Evolutionary conservation across 2,329 filamentous ascomycete species (phyloP).

Genomic region (Sclerotiophoma versabilis): DNA sequence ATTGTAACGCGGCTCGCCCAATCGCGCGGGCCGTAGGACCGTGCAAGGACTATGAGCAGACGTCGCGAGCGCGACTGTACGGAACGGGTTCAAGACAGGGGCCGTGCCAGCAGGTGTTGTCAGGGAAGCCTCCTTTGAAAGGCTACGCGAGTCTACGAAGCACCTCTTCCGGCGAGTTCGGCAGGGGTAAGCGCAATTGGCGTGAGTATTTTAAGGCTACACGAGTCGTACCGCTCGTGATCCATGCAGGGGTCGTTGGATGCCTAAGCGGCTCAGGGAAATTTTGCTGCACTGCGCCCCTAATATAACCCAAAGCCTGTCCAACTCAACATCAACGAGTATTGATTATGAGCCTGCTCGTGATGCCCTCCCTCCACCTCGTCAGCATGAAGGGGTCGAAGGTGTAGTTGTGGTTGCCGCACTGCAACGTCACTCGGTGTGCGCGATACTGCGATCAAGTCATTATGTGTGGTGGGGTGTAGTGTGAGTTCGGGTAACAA

Average conservation of each 20-base stretch:
- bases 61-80: not conserved
- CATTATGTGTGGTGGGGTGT: not conserved
- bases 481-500: not conserved
- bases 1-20: constrained; percentile 6
- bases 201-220: constrained; percentile 12
- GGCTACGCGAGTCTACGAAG: constrained; percentile 11
- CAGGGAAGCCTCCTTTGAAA: constrained; percentile 1
- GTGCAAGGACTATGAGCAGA: not conserved
- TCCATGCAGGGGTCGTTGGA: constrained; percentile 9
- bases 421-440: not conserved
- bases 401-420: not conserved
- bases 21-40: constrained; percentile 1
- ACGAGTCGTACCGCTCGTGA: constrained; percentile 3
- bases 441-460: not conserved
- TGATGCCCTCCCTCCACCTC: not conserved
- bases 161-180: constrained; percentile 2
- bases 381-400: not conserved
- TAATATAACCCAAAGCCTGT: constrained; percentile 10
- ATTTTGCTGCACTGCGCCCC: constrained; percentile 13
- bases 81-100: not conserved
- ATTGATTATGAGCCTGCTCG: constrained; percentile 5
- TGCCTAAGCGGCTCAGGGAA: constrained; percentile 16
- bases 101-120: constrained; percentile 4
- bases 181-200: constrained; percentile 15
- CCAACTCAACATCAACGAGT: not conserved